Evolutionary conservation across 345 rosid genomes (phyloP), one percentile per base, ranked within the genome.

Genomic region (Brassica napus): DNA sequence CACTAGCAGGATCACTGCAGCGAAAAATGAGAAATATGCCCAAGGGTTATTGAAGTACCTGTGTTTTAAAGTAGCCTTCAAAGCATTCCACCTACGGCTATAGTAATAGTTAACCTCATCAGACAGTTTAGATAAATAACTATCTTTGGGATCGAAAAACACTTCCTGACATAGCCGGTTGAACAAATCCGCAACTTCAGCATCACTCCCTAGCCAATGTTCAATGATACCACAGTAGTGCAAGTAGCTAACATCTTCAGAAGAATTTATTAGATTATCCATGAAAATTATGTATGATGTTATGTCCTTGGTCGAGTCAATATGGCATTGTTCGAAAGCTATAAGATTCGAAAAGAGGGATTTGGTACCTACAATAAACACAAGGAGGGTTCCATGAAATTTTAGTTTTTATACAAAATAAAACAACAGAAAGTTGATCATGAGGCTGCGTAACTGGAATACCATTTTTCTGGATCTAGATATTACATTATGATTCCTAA

Each of bases 191-290:
- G 97, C 97, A 16, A 89, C 98, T 73, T 91, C 97, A 0, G 83
- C 84, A 28, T 92, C 97, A 31, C 88, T 92, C 42, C 97, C 97
- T 5, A 91, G 92, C 97, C 97, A 91, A 69, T 92, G 90, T 77
- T 94, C 95, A 0, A 92, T 79, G 28, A 91, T 92, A 26, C 89
- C 97, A 6, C 82, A 80, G 71, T 89, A 89, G 68, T 91, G 97
- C 12, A 94, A 88, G 89, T 89, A 85, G 2, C 84, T 89, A 0
- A 92, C 90, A 47, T 91, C 98, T 83, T 83, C 89, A 0, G 93
- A 90, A 0, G 92, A 92, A 71, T 92, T 91, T n/a, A 94, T 91
- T 86, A 94, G 78, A 82, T 91, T 94, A 83, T 94, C 97, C 94
- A 92, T 84, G 88, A 92, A 94, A 28, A 92, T 80, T 70, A 91